Evolutionary conservation across 1,284 basidiomycete genomes (phyloP), one percentile per base, ranked within the genome.

Genomic region (Apiotrichum porosum): DNA sequence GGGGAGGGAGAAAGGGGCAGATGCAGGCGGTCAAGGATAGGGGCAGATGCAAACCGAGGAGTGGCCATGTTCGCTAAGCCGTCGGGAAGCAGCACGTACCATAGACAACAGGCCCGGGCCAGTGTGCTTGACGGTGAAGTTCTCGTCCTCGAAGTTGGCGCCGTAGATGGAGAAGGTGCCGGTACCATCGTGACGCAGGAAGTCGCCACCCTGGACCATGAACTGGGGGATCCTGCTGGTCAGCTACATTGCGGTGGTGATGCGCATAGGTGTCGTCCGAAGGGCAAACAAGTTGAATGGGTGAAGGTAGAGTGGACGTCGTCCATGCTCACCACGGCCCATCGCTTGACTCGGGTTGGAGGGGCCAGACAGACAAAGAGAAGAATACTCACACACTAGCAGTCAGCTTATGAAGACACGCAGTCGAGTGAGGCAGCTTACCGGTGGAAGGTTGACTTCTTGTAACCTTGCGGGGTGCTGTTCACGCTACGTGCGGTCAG

Each of bases 121-220:
- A 0, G 81, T 83, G 68, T 98, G 94, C 69, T 93, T 93, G 62
- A 92, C 80, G 42, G 80, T 78, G 65, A 98, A 98, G 71, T 92
- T 97, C 76, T 98, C 94, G 64, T 97, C 94, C 80, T 85, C 86
- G 61, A 93, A 93, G 60, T 90, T 87, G 65, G 88, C 84, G 24
- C 94, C 94, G 65, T 97, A 97, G 65, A 98, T 93, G 22, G 87
- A 92, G 69, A 91, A 90, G 0, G 85, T 83, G 1, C 94, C 95
- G 0, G 93, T 97, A 18, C 94, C 94, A 62, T 98, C 93, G 2
- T 92, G 64, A 88, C 92, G 17, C 49, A 90, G 62, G 60, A 93
- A 93, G 67, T 94, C 90, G 2, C 90, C 67, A 19, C 68, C 69
- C 57, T 72, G 70, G 18, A 65, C 49, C 70, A 72, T 72, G 62